These are phyloP conservation scores for Rhodotorula paludigena DNA, from an alignment of 768 basidiomycete genomes.

Conservation along the genomic window DNA sequence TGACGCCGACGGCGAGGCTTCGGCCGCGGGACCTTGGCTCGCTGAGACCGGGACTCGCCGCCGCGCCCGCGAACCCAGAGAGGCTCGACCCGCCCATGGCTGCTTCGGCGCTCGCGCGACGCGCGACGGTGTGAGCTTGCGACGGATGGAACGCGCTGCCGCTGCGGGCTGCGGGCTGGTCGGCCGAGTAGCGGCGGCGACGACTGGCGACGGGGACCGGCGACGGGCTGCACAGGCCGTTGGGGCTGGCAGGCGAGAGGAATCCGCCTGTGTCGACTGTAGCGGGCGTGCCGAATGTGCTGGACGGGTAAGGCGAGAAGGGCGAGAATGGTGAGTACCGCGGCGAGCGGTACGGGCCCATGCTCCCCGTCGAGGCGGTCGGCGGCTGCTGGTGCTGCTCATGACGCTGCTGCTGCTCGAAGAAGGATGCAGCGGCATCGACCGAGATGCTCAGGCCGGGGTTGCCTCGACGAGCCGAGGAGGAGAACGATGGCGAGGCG, in stretches of 20 bases:
- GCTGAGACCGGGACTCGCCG: too few relatives aligned
- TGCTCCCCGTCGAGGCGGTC: not conserved
- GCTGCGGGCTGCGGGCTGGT: not conserved
- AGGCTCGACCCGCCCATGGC: not conserved
- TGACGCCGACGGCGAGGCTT: too few relatives aligned
- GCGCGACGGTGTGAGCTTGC: not conserved
- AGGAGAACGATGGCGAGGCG: not conserved
- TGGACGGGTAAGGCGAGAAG: not conserved
- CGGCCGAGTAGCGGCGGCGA: not conserved
- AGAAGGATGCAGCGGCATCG: not conserved
- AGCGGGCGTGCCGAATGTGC: not conserved
- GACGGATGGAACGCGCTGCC: not conserved
- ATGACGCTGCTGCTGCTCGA: too few relatives aligned
- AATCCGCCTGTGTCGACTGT: not conserved
- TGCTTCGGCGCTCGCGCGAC: not conserved
- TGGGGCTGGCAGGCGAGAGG: not conserved
- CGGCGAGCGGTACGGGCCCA: not conserved
- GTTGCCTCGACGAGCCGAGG: not conserved
- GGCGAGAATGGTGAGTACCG: not conserved
- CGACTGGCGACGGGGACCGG: not conserved
- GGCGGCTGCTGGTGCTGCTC: too few relatives aligned
- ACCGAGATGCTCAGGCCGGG: conserved; percentile 7
- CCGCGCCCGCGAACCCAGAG: not conserved
- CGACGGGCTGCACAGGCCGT: not conserved
- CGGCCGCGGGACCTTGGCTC: too few relatives aligned